Evolutionary conservation across 1,284 basidiomycete genomes (phyloP), one percentile per base, ranked within the genome.

Genomic region (Naganishia cerealis): DNA sequence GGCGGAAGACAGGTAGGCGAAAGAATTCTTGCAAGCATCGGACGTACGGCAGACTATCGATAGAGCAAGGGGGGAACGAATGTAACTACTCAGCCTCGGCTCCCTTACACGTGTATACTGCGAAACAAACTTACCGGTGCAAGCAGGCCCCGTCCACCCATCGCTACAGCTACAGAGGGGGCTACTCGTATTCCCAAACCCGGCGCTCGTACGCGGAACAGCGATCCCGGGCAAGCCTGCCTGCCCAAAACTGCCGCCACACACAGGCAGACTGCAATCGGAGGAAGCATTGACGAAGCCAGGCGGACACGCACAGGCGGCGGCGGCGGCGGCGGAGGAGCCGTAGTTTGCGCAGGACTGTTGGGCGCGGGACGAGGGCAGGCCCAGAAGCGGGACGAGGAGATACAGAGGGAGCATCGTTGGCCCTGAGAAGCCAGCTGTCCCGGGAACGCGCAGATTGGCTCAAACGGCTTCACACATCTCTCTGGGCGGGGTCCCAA

Each of bases 111-210:
- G 16, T 10, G 42, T 13, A 24, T 18, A 42, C 24, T 26, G 21
- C 21, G 26, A 24, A n/a, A 15, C 13, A 26, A n/a, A 74, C 76
- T 63, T 61, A 82, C 82, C 80, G 71, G 91, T 91, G 79, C 91
- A 94, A 0, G 86, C 88, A 0, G 84, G 84, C 2, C 91, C 91
- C 0, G 82, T 82, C 90, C 91, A 93, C 0, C 88, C 91, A 61
- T 76, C 75, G 68, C 86, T 79, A 76, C 91, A 93, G 0, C 83
- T 79, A 74, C 91, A 93, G 3, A 79, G 81, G 21, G 85, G 81
- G 26, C 83, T 75, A 0, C 87, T 89, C 65, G 90, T 71, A 75
- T 91, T 90, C 15, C 85, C 82, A 62, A 85, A 84, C 21, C 81
- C 81, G 1, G 83, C 82, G 5, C 81, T 80, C 0, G 54, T 56